Evolutionary conservation across 1,284 basidiomycete genomes (phyloP).

Genomic region (Omphalotus olearius): DNA sequence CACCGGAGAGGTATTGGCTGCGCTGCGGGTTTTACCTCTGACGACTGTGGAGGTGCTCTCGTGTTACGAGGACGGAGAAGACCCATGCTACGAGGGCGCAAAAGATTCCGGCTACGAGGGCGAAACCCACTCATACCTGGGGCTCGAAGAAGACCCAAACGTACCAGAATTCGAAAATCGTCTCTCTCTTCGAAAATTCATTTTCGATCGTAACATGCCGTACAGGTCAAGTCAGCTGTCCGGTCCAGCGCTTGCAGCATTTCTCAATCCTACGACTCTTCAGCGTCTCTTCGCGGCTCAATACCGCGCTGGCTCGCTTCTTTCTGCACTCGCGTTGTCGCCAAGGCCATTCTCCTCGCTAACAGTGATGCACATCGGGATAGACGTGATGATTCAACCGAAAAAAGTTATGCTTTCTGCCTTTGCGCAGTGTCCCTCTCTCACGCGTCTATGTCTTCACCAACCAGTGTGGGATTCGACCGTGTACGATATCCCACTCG

Average conservation of each 20-base stretch:
- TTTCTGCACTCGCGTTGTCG: not conserved
- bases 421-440: not conserved
- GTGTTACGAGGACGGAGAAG: too few species aligned
- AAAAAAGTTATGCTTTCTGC: not conserved
- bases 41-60: too few species aligned
- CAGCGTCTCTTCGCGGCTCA: not conserved
- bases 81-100: too few species aligned
- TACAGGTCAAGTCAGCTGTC: not conserved
- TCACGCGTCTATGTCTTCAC: not conserved
- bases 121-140: not conserved
- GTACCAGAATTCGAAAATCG: not conserved
- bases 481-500: not conserved
- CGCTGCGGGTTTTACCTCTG: not conserved
- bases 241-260: not conserved
- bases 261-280: not conserved
- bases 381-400: slow-evolving; percentile 1
- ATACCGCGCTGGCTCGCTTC: not conserved
- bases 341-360: not conserved
- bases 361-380: not conserved
- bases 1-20: not conserved
- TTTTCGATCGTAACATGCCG: slow-evolving; percentile 2
- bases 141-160: not conserved
- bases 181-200: slow-evolving; percentile 1
- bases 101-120: not conserved
- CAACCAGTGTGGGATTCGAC: slow-evolving; percentile 1